phyloP scores from a whole-genome alignment of 2,329 filamentous ascomycete genomes.

The Plenodomus tracheiphilus region DNA sequence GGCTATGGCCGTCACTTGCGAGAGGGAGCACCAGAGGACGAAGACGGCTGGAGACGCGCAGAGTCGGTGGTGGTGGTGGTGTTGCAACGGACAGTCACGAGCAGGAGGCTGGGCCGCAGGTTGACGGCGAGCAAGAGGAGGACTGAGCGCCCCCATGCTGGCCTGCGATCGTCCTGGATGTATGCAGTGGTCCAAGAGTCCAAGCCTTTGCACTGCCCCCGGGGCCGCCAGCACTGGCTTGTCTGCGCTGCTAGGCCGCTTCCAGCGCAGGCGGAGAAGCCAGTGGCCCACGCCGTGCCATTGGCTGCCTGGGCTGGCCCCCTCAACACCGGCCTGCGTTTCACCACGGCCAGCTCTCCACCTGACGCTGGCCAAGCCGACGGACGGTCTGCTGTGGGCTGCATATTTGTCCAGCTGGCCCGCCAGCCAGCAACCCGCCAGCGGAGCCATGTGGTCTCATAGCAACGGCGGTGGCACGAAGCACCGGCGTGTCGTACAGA shows the following conservation, averaged over 20 bases:
- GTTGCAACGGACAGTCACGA: not conserved
- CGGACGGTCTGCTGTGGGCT: not conserved
- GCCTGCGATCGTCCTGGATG: constrained; percentile 1
- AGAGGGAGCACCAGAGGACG: not conserved
- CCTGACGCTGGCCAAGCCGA: constrained; percentile 3
- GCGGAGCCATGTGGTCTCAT: constrained; percentile 5
- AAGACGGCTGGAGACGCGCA: not conserved
- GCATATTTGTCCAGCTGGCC: not conserved
- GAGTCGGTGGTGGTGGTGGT: not conserved
- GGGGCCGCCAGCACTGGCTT: not conserved
- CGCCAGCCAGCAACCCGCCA: not conserved
- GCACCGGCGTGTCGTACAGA: not conserved
- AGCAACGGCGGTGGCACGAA: not conserved
- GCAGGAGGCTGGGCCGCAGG: not conserved
- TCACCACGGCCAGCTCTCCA: not conserved
- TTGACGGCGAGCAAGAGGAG: not conserved
- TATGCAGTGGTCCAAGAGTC: not conserved
- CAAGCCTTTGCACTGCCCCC: constrained; percentile 5
- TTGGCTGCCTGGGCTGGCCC: no score
- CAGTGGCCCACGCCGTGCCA: no score
- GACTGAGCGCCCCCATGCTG: not conserved
- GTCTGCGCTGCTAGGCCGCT: no score
- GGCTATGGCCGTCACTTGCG: constrained; percentile 4
- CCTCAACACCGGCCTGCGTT: not conserved
- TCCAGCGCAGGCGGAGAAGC: no score